Evolutionary conservation across 768 basidiomycete species (phyloP).

Genomic region (Boletus barrowsii): DNA sequence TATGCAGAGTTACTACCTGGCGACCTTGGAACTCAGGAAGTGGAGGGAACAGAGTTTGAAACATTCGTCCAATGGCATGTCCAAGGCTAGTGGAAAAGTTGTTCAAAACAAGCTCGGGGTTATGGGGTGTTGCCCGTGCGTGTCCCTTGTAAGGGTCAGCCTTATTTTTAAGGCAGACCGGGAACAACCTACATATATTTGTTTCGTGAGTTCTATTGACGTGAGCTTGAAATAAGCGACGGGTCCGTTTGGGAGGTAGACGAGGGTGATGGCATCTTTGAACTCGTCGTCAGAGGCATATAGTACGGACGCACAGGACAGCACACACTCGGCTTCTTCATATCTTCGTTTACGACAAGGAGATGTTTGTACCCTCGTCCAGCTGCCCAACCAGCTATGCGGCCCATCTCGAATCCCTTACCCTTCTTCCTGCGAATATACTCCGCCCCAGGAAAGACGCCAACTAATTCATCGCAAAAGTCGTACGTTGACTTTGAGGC

Average conservation of each 20-base stretch:
- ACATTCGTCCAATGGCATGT: slow-evolving; percentile 89
- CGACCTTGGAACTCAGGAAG: slow-evolving; percentile 93
- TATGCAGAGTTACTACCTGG: slow-evolving; percentile 96
- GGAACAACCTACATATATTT: slow-evolving; percentile 67
- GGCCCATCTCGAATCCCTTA: slow-evolving; percentile 85
- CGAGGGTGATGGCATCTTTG: slow-evolving; percentile 87
- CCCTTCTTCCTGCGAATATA: slow-evolving; percentile 85
- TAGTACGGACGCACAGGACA: not conserved
- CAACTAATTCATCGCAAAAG: slow-evolving; percentile 89
- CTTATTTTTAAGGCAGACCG: not conserved
- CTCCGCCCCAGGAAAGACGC: slow-evolving; percentile 89
- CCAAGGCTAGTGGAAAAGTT: slow-evolving; percentile 93
- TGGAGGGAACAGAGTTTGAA: slow-evolving; percentile 94
- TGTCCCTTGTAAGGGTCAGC: slow-evolving; percentile 60
- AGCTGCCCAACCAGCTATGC: slow-evolving; percentile 91
- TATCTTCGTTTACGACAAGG: slow-evolving; percentile 93
- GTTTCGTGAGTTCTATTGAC: slow-evolving; percentile 78
- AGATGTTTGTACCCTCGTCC: slow-evolving; percentile 85
- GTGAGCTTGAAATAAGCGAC: slow-evolving; percentile 95
- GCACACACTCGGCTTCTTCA: slow-evolving; percentile 85
- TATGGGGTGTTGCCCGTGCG: slow-evolving; percentile 87
- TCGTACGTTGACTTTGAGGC: slow-evolving; percentile 88
- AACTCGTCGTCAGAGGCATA: slow-evolving; percentile 8
- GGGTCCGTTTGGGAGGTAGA: slow-evolving; percentile 88
- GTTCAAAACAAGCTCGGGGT: slow-evolving; percentile 94